phyloP scores from a whole-genome alignment of 352 stramenopile species.

The Phytopythium chamaehyphon region DNA sequence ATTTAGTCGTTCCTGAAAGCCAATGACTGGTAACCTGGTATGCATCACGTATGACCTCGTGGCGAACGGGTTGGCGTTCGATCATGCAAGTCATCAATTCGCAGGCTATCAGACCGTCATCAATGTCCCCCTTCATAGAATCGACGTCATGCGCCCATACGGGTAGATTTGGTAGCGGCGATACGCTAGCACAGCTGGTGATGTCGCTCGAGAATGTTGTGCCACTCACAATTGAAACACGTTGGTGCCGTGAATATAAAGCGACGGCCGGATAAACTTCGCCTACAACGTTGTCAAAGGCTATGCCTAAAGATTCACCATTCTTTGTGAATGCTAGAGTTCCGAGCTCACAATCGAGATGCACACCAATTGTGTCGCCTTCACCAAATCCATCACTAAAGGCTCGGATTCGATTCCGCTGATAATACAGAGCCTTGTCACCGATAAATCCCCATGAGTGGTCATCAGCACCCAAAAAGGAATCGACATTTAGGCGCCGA shows the following conservation, averaged over 20 bases:
- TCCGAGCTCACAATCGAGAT: slow-evolving; percentile 80
- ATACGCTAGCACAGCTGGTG: not conserved
- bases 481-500: slow-evolving; percentile 88
- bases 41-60: slow-evolving; percentile 23
- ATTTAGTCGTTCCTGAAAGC: slow-evolving; percentile 38
- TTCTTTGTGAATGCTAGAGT: slow-evolving; percentile 90
- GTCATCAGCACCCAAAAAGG: slow-evolving; percentile 96
- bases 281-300: slow-evolving; percentile 90
- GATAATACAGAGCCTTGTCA: slow-evolving; percentile 98
- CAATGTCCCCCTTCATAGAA: slow-evolving; percentile 23
- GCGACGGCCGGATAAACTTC: slow-evolving; percentile 89
- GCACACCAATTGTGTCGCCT: slow-evolving; percentile 83
- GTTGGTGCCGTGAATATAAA: slow-evolving; percentile 91
- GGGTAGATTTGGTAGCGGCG: not conserved
- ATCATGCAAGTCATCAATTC: slow-evolving; percentile 53
- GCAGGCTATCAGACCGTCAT: slow-evolving; percentile 59
- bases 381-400: slow-evolving; percentile 87
- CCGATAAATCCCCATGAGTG: slow-evolving; percentile 99
- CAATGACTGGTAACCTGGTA: slow-evolving; percentile 59
- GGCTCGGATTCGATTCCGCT: slow-evolving; percentile 90
- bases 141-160: not conserved
- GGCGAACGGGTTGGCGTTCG: slow-evolving; percentile 15
- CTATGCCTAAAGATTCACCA: slow-evolving; percentile 74
- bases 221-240: slow-evolving; percentile 50
- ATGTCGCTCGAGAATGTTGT: not conserved